Evolutionary conservation across 1,139 yeast species (phyloP).

Genomic region (Waltiozyma solani): DNA sequence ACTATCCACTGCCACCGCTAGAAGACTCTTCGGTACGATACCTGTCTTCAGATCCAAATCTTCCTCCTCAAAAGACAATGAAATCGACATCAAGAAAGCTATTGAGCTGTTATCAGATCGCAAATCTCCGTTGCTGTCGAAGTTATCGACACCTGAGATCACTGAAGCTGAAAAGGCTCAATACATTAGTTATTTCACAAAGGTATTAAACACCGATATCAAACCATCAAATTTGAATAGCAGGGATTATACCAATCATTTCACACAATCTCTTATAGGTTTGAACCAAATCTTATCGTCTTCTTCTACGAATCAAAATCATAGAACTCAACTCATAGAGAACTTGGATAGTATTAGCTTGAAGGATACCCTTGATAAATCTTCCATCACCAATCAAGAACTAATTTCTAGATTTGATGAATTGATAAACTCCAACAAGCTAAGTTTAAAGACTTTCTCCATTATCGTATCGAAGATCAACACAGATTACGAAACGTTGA

Average conservation of each 20-base stretch:
- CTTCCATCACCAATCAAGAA: slow-evolving; percentile 3
- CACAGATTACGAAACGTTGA: slow-evolving; percentile 1
- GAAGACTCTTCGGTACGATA: too few species aligned
- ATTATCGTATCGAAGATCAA: slow-evolving; percentile 7
- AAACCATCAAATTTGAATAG: background rate
- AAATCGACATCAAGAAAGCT: slow-evolving; percentile 6
- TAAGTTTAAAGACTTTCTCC: slow-evolving; percentile 7
- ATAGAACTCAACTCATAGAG: background rate
- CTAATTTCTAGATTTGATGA: slow-evolving; percentile 8
- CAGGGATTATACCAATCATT: slow-evolving; percentile 4
- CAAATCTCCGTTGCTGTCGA: slow-evolving; percentile 1
- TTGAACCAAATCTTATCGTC: slow-evolving; percentile 5
- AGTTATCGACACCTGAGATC: slow-evolving; percentile 2
- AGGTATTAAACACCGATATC: slow-evolving; percentile 11
- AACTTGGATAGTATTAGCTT: slow-evolving; percentile 6
- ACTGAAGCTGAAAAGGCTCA: slow-evolving; percentile 11
- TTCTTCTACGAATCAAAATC: background rate
- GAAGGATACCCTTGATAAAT: slow-evolving; percentile 3
- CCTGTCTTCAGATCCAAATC: background rate
- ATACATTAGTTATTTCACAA: slow-evolving; percentile 12
- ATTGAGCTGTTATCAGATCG: slow-evolving; percentile 5
- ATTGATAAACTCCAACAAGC: slow-evolving; percentile 5
- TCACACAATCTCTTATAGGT: slow-evolving; percentile 13
- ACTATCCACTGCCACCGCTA: too few species aligned
- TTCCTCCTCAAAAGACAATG: background rate